These are phyloP conservation scores for Kodamaea anthophila DNA, from an alignment of 1,139 yeast species.

Conservation along the genomic window DNA sequence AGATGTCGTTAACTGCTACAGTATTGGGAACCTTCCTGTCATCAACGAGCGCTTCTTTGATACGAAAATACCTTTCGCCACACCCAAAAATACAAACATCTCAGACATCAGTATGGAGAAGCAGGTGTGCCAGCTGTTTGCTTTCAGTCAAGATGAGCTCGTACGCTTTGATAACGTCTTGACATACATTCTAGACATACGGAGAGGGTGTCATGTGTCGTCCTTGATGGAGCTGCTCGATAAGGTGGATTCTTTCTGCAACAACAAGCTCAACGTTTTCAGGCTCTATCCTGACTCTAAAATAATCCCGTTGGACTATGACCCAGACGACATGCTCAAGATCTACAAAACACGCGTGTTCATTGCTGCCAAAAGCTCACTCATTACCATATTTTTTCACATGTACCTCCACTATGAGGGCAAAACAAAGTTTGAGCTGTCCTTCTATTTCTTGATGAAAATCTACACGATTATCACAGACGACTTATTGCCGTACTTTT, in stretches of 20 bases:
- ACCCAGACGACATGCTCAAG: conserved; percentile 5
- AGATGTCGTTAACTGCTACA: conserved; percentile 20
- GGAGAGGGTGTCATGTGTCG: conserved; percentile 19
- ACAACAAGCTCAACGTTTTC: conserved; percentile 14
- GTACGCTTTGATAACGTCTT: conserved; percentile 9
- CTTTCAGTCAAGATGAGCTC: conserved; percentile 7
- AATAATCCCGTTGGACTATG: conserved; percentile 6
- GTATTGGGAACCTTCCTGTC: conserved; percentile 34
- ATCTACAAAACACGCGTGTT: conserved; percentile 11
- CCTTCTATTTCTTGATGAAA: conserved; percentile 26
- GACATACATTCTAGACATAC: conserved; percentile 13
- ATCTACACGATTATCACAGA: conserved; percentile 14
- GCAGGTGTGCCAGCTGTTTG: conserved; percentile 9
- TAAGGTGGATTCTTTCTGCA: conserved; percentile 16
- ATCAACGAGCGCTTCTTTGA: conserved; percentile 11
- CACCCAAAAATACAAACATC: conserved; percentile 6
- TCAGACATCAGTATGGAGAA: conserved; percentile 13
- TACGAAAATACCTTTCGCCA: conserved; percentile 16
- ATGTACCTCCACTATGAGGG: conserved; percentile 24
- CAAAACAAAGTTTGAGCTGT: conserved; percentile 15
- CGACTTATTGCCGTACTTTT: conserved; percentile 18
- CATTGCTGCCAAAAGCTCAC: conserved; percentile 12
- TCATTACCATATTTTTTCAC: conserved; percentile 16
- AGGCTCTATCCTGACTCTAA: conserved; percentile 1
- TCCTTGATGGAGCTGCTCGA: conserved; percentile 13